Evolutionary conservation across 805 yeast species (phyloP), one percentile per base, ranked within the genome.

Genomic region (Saccharomycopsis fibuligera): DNA sequence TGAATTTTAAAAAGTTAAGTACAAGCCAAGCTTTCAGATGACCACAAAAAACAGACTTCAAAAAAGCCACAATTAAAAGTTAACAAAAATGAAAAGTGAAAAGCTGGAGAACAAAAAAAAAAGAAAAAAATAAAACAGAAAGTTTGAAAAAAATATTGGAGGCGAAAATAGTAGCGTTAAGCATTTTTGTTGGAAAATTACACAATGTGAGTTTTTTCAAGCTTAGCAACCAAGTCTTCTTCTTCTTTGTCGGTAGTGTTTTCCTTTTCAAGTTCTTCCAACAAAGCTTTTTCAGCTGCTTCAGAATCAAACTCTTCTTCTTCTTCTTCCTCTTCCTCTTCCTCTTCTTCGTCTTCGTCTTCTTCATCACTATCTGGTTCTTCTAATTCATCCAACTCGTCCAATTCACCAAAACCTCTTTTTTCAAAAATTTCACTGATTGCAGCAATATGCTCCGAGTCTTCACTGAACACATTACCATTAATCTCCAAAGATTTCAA

Each of bases 361-460:
- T 76, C 83, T 41, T 77, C 86, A 43, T 74, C 75, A 27, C 66
- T 73, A 43, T 73, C 83, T 24, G 72, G 72, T 64, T 88, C 96
- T 69, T 91, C 99, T 68, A 93, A 76, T 58, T 93, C 99, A 58
- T 91, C 98, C 44, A 93, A 73, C 62, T 93, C 99, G 59, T 91
- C 96, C 30, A 93, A 69, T 63, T 84, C 91, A 53, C 95, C 96
- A 49, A 69, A 66, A 0, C 90, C 93, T 60, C 88, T 78, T 35
- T 72, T 75, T 49, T 77, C 86, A 57, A 91, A 88, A 16, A 81
- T 64, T 19, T 70, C 77, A 42, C 65, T 72, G 55, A 91, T 77
- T 45, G 68, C 65, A 47, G 79, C 85, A 48, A 93, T 65, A 19
- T 74, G 69, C 51, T 79, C 84, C 37, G 86, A 79, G 56, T 91